A percentile compares a stretch with the other conserved stretches of the same genome.
Conservation (phyloP, 345 rosid species). For the Camelina neglecta region DNA sequence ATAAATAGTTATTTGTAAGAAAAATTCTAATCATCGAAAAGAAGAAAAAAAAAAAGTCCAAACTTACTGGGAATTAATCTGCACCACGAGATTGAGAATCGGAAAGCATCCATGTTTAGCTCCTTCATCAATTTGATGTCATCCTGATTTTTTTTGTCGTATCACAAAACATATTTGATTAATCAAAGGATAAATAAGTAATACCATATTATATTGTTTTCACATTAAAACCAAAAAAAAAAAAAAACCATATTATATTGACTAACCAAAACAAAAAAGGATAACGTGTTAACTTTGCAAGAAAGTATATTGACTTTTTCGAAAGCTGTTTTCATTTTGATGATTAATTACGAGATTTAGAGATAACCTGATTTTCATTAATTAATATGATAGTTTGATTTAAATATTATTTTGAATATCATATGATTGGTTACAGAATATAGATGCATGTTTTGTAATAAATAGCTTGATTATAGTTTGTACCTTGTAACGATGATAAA, state of each 20-base stretch:
- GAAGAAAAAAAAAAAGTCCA: not conserved
- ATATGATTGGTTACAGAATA: not conserved
- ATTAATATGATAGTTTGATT: not conserved
- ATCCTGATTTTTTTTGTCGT: slow-evolving; percentile 40
- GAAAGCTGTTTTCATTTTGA: slow-evolving; percentile 5
- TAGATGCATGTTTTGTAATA: not conserved
- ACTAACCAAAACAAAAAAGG: slow-evolving; percentile 25
- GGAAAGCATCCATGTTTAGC: slow-evolving; percentile 58
- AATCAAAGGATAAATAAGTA: not conserved
- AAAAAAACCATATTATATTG: not conserved
- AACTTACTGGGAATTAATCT: slow-evolving; percentile 56
- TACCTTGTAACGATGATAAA: slow-evolving; percentile 58
- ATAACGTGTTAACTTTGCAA: slow-evolving; percentile 10
- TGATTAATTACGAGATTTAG: not conserved
- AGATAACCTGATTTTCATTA: not conserved
- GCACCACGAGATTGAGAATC: slow-evolving; percentile 65
- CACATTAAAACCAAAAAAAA: no score
- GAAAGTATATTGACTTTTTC: not conserved
- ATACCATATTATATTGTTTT: not conserved
- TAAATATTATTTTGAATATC: not conserved
- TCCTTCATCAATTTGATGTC: slow-evolving; percentile 60
- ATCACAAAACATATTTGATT: not conserved
- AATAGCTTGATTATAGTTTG: not conserved
- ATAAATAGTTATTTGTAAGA: not conserved
- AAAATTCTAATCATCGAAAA: not conserved